Base-by-base conservation (phyloP, 2,329 filamentous ascomycete species). In the Berkeleyomyces basicola region DNA sequence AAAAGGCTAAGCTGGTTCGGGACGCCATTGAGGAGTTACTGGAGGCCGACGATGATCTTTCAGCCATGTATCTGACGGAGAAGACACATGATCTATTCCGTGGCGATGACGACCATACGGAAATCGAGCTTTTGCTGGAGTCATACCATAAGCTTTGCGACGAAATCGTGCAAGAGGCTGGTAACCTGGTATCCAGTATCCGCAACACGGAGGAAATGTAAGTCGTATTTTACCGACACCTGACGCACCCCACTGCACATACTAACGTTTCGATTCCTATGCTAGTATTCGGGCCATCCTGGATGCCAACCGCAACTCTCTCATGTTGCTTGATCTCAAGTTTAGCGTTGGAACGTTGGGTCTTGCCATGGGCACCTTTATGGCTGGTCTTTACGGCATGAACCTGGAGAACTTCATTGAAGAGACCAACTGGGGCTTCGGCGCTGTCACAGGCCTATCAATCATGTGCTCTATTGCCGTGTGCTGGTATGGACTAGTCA, bases 321-420 rank as follows among this genome's bases (percentile, higher is more conserved):
- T 99, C 67, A 99, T 99, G 93, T 80, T 99, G 16, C 82, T 97
- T 40, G 93, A 97, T 67, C 84, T 99, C 68, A 96, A 95, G 71
- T 96, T 97, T 76, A 93, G 88, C 71, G 91, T 99, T 65, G 89
- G 90, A 63, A 97, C 93, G 0, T 82, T 99, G 3, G 90, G 91
- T n/a, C 83, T 97, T 58, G 92, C 90, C 62, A 90, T 91, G 71
- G 93, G 93, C 62, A 96, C 93, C 59, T 95, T 97, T 71, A 81
- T 96, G 69, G 95, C 93, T 7, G 91, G 91, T n/a, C 83, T 99
- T n/a, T 99, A 97, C 79, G 93, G 93, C 68, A 97, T 97, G 91
- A 99, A 99, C 76, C 78, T 99, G 67, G 95, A 96, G 72, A 97
- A 97, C 74, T 97, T 96, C 73, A 90, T 97, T 69, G 93, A 99